Percentiles rank a stretch among this genome's conserved stretches.
These are phyloP conservation scores for Claviceps monticola DNA, from an alignment of 2,329 filamentous ascomycete species.

Conservation along the genomic window DNA sequence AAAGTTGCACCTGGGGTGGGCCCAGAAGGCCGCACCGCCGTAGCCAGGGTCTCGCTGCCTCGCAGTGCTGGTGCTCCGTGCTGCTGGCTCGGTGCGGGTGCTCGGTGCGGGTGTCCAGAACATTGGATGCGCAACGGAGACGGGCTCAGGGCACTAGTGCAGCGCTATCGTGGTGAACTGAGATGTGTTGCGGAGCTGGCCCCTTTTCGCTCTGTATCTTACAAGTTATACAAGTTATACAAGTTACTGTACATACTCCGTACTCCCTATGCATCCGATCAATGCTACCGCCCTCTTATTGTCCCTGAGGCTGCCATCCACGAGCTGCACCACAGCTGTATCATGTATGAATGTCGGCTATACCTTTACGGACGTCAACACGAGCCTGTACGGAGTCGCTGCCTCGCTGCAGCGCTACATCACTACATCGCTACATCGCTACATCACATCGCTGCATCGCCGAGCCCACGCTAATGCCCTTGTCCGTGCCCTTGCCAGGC, in stretches of 20 bases:
- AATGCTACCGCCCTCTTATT: too few relatives aligned
- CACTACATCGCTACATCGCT: too few relatives aligned
- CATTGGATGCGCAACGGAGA: not conserved
- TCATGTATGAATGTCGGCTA: too few relatives aligned
- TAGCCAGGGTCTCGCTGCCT: not conserved
- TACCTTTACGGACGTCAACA: not conserved
- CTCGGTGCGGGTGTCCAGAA: not conserved
- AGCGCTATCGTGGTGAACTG: constrained; percentile 1
- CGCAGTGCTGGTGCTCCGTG: too few relatives aligned
- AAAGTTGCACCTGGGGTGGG: not conserved
- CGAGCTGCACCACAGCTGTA: too few relatives aligned
- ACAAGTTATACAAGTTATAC: too few relatives aligned
- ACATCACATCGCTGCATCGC: not conserved
- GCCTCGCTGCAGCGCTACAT: too few relatives aligned
- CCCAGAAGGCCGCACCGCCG: not conserved
- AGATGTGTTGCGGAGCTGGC: not conserved
- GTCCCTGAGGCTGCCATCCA: too few relatives aligned
- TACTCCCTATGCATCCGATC: too few relatives aligned
- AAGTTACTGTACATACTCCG: too few relatives aligned
- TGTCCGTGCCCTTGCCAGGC: not conserved
- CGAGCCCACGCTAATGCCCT: not conserved
- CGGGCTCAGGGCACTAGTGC: not conserved
- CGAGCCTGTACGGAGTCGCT: not conserved
- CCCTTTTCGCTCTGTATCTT: not conserved
- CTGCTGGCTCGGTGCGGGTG: too few relatives aligned